phyloP scores from a whole-genome alignment of 2,329 filamentous ascomycete species.

The Colletotrichum lindemuthianum region DNA sequence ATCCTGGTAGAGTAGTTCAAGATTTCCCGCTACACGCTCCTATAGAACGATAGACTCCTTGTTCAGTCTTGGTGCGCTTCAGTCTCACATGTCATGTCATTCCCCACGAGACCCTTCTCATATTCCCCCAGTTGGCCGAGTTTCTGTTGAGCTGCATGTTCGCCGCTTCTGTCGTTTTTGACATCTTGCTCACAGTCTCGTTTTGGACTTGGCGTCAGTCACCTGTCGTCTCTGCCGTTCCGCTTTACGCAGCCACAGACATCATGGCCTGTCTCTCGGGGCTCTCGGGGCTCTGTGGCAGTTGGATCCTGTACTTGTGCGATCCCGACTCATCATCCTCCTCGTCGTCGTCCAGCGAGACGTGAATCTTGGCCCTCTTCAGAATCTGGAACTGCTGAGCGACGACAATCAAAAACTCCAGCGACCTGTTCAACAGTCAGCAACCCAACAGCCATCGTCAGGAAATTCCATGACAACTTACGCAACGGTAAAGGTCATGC shows the following conservation, averaged over 20 bases:
- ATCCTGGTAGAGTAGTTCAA: too few relatives aligned
- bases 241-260: slow-evolving; percentile 12
- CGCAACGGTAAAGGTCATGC: slow-evolving; percentile 7
- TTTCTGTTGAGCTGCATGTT: too few relatives aligned
- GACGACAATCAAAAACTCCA: slow-evolving; percentile 21
- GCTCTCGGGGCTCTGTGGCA: slow-evolving; percentile 28
- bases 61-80: too few relatives aligned
- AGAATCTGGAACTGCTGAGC: slow-evolving; percentile 23
- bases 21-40: too few relatives aligned
- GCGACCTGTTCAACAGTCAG: background rate
- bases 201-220: too few relatives aligned
- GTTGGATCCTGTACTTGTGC: slow-evolving; percentile 30
- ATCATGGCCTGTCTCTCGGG: slow-evolving; percentile 15
- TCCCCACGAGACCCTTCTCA: too few relatives aligned
- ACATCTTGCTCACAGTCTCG: too few relatives aligned
- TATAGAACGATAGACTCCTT: slow-evolving; percentile 39
- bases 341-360: slow-evolving; percentile 20
- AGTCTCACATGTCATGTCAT: too few relatives aligned
- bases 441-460: background rate
- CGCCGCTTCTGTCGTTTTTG: too few relatives aligned
- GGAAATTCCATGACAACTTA: background rate
- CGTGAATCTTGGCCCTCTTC: slow-evolving; percentile 23
- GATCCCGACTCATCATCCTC: slow-evolving; percentile 18
- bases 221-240: background rate
- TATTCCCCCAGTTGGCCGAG: too few relatives aligned